Evolutionary conservation across 768 basidiomycete genomes (phyloP).

Genomic region (Trametes cinnabarina): DNA sequence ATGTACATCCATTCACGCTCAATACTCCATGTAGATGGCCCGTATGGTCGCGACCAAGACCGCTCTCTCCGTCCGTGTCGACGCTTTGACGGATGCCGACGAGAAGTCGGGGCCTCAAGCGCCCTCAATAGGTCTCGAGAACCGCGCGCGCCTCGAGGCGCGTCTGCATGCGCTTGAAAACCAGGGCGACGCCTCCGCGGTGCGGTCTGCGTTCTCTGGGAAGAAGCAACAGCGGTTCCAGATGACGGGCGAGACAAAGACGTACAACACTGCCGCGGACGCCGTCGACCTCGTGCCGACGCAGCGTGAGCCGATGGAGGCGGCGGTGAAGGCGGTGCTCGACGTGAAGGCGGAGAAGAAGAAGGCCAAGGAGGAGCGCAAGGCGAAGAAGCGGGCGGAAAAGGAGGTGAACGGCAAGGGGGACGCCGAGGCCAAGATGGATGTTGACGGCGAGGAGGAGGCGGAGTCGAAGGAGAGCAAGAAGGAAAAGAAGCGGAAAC

Average conservation of each 20-base stretch:
- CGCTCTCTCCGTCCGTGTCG: slow-evolving; percentile 94
- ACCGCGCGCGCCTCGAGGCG: slow-evolving; percentile 93
- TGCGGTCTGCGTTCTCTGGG: slow-evolving; percentile 45
- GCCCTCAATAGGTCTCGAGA: slow-evolving; percentile 87
- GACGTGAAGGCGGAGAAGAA: slow-evolving; percentile 89
- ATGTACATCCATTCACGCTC: no score
- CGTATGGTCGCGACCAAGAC: slow-evolving; percentile 99
- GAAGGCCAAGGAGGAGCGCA: slow-evolving; percentile 74
- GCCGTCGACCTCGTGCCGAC: slow-evolving; percentile 80
- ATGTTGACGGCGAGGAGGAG: slow-evolving; percentile 39
- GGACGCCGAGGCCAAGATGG: slow-evolving; percentile 36
- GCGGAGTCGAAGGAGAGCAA: slow-evolving; percentile 35
- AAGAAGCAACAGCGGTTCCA: slow-evolving; percentile 66
- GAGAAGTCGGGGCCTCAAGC: slow-evolving; percentile 82
- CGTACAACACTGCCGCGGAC: slow-evolving; percentile 87
- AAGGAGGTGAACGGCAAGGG: slow-evolving; percentile 38
- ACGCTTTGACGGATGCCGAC: slow-evolving; percentile 90
- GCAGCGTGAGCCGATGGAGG: slow-evolving; percentile 76
- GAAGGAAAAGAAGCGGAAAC: slow-evolving; percentile 45
- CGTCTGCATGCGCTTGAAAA: slow-evolving; percentile 87
- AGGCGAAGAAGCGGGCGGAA: slow-evolving; percentile 59
- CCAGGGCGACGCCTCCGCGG: slow-evolving; percentile 69
- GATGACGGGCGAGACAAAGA: slow-evolving; percentile 73
- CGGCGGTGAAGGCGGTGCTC: slow-evolving; percentile 68
- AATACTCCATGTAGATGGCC: slow-evolving; percentile 67